Evolutionary conservation across 2,329 filamentous ascomycete genomes (phyloP), one percentile per base, ranked within the genome.

Genomic region (Xylariaceae sp.): DNA sequence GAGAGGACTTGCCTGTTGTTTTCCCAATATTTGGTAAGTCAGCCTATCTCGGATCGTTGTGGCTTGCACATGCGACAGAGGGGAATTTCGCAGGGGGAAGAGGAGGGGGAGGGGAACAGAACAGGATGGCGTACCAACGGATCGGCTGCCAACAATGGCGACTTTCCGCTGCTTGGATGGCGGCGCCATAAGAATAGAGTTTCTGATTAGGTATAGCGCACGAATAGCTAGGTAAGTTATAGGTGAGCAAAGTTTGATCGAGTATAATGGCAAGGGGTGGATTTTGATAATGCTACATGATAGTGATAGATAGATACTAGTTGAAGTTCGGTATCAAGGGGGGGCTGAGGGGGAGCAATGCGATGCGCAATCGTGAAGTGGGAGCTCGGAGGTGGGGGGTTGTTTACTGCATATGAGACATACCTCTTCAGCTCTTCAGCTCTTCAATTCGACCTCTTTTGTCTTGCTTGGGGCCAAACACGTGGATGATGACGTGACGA

Each of bases 1-100:
- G 87, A 52, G 94, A 98, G 19, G 92, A 97, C 82, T 99, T 99
- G 76, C 95, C 95, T 98, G 69, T 23, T 51, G 52, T 43, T 16
- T 46, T 50, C 36, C 26, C 47, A 60, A 56, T 58, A 23, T 50
- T 26, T 51, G 40, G 43, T 31, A 33, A 37, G 21, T 31, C 56
- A 41, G 58, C 58, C 51, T 6, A 43, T 36, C 9, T 17, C 41
- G 11, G 14, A 40, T 24, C 6, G 44, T 6, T 16, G 34, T 47
- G 33, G 19, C 11, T 12, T 44, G 24, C n/a, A n/a, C 29, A 44
- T 31, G 45, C 36, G 23, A 33, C 6, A 31, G 11, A 17, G 23
- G 8, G 19, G 12, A 8, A 12, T 40, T 26, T 36, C 21, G 39
- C 17, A 8, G 37, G 23, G 37, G 34, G 21, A 24, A 23, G 29